Conservation (phyloP, 2,329 filamentous ascomycete genomes). For the Penicillium brevicompactum region DNA sequence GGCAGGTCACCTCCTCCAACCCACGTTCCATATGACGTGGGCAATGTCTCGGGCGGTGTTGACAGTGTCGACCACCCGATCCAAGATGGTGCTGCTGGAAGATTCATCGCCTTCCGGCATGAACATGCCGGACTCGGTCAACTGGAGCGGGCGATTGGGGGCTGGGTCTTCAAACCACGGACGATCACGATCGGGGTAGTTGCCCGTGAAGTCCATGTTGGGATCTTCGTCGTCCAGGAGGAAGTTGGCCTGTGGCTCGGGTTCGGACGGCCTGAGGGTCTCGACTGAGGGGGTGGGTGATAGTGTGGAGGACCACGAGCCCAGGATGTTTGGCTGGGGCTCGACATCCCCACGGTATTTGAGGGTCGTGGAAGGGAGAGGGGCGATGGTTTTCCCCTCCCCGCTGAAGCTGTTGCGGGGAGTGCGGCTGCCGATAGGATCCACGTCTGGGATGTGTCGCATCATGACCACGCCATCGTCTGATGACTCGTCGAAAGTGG, state of each 20-base stretch:
- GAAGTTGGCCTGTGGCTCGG: constrained; percentile 66
- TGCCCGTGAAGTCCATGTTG: constrained; percentile 42
- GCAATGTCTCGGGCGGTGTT: constrained; percentile 67
- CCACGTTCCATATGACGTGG: constrained; percentile 68
- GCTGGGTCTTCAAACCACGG: constrained; percentile 55
- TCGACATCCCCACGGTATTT: constrained; percentile 83
- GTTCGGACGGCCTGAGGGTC: constrained; percentile 67
- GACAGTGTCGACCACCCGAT: constrained; percentile 77
- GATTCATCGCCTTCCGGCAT: constrained; percentile 81
- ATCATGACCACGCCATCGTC: constrained; percentile 82
- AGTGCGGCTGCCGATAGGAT: constrained; percentile 54
- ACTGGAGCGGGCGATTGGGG: constrained; percentile 63
- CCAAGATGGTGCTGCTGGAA: constrained; percentile 67
- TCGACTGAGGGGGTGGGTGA: constrained; percentile 82
- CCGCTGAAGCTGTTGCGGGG: constrained; percentile 58
- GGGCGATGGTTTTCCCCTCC: constrained; percentile 84
- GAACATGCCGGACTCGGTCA: constrained; percentile 86
- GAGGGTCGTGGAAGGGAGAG: constrained; percentile 80
- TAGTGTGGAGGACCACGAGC: constrained; percentile 40
- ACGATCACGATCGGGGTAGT: constrained; percentile 22
- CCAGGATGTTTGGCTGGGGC: constrained; percentile 38
- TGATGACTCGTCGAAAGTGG: constrained; percentile 57
- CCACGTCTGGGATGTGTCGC: constrained; percentile 61
- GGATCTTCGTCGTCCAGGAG: constrained; percentile 63
- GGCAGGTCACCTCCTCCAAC: constrained; percentile 56